Conservation (phyloP, 306 rosid species). For the Glycine tomentella region DNA sequence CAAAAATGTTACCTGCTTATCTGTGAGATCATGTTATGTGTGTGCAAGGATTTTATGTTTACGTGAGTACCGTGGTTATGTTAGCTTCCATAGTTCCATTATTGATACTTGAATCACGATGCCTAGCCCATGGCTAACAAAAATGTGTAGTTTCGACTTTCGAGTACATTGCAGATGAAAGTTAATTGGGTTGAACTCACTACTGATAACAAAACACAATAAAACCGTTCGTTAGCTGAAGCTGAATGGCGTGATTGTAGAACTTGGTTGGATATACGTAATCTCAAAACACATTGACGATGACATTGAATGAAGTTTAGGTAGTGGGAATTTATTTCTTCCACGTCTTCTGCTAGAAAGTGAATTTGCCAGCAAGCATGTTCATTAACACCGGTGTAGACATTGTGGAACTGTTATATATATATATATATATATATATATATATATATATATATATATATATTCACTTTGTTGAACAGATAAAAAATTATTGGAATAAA, state of each 20-base stretch:
- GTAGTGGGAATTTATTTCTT: neutral
- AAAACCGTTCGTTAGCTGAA: neutral
- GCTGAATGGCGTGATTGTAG: neutral
- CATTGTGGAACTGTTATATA: too few species aligned
- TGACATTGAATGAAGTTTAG: neutral
- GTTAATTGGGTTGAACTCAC: neutral
- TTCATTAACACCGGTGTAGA: too few species aligned
- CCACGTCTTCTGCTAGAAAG: too few species aligned
- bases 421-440: too few species aligned
- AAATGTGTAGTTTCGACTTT: neutral
- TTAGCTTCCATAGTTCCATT: neutral
- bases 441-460: too few species aligned
- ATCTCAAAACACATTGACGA: neutral
- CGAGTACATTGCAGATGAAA: neutral
- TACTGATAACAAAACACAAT: neutral
- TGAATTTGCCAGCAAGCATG: too few species aligned
- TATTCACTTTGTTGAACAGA: too few species aligned
- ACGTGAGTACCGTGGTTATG: neutral
- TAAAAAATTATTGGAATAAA: too few species aligned
- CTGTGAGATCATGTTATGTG: conserved; percentile 3
- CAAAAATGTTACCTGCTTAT: neutral
- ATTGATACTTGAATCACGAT: neutral
- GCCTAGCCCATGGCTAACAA: neutral
- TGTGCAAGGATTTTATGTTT: conserved; percentile 5
- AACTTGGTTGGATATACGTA: neutral